These are phyloP conservation scores for Colletotrichum scovillei DNA, from an alignment of 2,329 filamentous ascomycete species.

Conservation along the genomic window DNA sequence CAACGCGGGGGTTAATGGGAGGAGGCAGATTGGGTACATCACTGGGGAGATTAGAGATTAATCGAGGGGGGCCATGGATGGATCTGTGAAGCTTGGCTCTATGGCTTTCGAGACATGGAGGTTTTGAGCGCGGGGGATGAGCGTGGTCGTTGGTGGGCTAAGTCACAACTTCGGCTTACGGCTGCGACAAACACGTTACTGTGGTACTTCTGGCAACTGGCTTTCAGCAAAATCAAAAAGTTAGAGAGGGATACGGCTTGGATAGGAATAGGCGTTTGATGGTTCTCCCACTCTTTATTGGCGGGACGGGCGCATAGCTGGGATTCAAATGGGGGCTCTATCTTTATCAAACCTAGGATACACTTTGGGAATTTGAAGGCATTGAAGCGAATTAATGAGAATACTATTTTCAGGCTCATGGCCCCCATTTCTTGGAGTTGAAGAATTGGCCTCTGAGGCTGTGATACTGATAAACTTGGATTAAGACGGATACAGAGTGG, in stretches of 20 bases:
- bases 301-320: neutral
- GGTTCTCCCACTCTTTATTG: neutral
- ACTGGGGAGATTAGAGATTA: slow-evolving; percentile 60
- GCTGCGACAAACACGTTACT: neutral
- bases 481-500: too few relatives aligned
- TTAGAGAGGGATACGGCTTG: neutral
- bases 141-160: neutral
- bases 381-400: neutral
- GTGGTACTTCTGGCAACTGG: neutral
- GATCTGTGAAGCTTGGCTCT: neutral
- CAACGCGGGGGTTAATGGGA: slow-evolving; percentile 44
- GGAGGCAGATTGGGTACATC: slow-evolving; percentile 67
- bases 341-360: neutral
- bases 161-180: neutral
- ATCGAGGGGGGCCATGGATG: neutral
- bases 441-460: neutral
- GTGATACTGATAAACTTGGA: neutral
- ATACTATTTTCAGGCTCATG: neutral
- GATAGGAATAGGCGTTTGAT: neutral
- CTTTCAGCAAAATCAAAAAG: neutral
- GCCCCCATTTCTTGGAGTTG: neutral
- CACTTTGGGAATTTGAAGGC: neutral
- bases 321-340: neutral
- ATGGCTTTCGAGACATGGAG: neutral
- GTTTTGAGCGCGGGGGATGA: neutral